These are phyloP conservation scores for Lachnellula occidentalis DNA, from an alignment of 2,329 filamentous ascomycete species.

Conservation along the genomic window DNA sequence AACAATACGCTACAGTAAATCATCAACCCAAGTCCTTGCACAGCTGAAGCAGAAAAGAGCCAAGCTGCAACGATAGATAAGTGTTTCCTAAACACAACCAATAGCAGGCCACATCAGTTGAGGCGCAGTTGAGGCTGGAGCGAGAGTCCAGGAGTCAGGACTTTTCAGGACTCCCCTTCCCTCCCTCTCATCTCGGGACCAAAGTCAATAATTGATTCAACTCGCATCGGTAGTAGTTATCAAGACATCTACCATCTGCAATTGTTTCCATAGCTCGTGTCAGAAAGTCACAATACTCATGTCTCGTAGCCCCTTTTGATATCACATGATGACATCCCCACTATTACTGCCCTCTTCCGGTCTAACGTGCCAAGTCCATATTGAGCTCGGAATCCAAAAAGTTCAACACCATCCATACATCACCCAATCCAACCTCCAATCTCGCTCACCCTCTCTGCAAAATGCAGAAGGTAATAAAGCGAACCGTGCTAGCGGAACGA, in stretches of 20 bases:
- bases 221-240: too few relatives aligned
- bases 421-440: constrained; percentile 6
- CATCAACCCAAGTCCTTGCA: not conserved
- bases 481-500: constrained; percentile 61
- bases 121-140: constrained; percentile 5
- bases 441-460: constrained; percentile 14
- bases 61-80: too few relatives aligned
- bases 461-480: constrained; percentile 69
- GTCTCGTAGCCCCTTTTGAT: too few relatives aligned
- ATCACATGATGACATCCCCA: constrained; percentile 4
- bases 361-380: constrained; percentile 19
- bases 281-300: too few relatives aligned
- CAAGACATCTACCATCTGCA: too few relatives aligned
- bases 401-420: constrained; percentile 2
- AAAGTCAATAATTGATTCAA: too few relatives aligned
- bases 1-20: too few relatives aligned
- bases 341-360: too few relatives aligned
- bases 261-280: too few relatives aligned
- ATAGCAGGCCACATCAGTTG: constrained; percentile 5
- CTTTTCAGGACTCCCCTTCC: constrained; percentile 10
- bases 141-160: constrained; percentile 5
- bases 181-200: too few relatives aligned
- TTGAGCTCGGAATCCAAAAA: constrained; percentile 16
- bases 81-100: constrained; percentile 2
- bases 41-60: constrained; percentile 2